Percentiles rank a stretch among this genome's conserved stretches.
Evolutionary conservation across 1,284 basidiomycete species (phyloP).

Genomic region (Ganoderma boninense): DNA sequence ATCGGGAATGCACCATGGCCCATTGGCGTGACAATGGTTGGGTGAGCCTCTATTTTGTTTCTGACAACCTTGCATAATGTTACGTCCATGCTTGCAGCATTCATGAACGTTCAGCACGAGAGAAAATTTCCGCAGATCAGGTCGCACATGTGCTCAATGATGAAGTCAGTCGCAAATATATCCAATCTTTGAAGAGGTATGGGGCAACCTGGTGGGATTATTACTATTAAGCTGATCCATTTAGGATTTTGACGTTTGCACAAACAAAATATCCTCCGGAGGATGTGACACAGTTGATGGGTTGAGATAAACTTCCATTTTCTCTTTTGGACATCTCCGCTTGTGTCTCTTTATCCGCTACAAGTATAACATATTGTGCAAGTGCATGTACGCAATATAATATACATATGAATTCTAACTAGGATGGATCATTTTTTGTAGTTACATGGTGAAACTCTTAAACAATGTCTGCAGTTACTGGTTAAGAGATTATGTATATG

Average conservation of each 20-base stretch:
- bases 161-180: constrained; percentile 98
- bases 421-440: too few species aligned
- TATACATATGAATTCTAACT: background rate
- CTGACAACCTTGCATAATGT: background rate
- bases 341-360: background rate
- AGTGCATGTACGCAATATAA: background rate
- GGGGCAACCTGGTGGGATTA: constrained; percentile 29
- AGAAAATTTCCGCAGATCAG: constrained; percentile 96
- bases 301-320: constrained; percentile 39
- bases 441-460: too few species aligned
- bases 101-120: constrained; percentile 95
- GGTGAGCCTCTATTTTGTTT: constrained; percentile 55
- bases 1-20: constrained; percentile 99
- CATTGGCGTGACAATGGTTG: constrained; percentile 99
- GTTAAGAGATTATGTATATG: too few species aligned
- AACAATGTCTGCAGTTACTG: too few species aligned
- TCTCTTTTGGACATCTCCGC: background rate
- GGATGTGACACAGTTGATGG: constrained; percentile 92
- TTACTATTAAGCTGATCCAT: constrained; percentile 39
- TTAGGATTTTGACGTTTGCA: constrained; percentile 87
- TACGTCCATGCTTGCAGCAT: constrained; percentile 65
- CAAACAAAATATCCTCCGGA: constrained; percentile 95
- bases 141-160: constrained; percentile 99
- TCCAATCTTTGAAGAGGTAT: constrained; percentile 95
- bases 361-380: background rate